These are phyloP conservation scores for Sanghuangporus baumii DNA, from an alignment of 1,284 basidiomycete species.

Conservation along the genomic window DNA sequence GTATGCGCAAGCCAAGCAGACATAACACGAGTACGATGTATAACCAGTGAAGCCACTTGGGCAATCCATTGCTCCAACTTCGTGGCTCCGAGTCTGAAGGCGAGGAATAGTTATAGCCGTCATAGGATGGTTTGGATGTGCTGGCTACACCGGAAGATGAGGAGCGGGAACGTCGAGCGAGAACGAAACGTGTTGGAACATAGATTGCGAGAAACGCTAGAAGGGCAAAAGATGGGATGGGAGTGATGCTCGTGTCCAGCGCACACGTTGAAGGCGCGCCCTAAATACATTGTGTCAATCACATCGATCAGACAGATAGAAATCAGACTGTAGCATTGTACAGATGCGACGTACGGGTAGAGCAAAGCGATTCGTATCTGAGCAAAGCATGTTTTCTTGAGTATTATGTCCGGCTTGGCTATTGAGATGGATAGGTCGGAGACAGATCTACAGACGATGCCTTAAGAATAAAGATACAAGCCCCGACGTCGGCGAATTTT, in stretches of 20 bases:
- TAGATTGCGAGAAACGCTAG: constrained; percentile 13
- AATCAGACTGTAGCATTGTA: neutral
- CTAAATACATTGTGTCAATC: neutral
- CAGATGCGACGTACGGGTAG: neutral
- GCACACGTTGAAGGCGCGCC: constrained; percentile 18
- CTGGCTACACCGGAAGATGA: neutral
- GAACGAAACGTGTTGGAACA: constrained; percentile 4
- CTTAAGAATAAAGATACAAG: neutral
- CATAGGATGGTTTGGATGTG: neutral
- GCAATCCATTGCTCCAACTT: neutral
- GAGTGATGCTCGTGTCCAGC: constrained; percentile 12
- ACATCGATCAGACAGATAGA: neutral
- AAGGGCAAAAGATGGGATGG: constrained; percentile 14
- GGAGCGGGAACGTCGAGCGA: neutral
- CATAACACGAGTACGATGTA: constrained; percentile 10
- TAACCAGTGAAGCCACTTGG: constrained; percentile 11
- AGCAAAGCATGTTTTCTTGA: neutral
- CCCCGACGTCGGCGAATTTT: neutral
- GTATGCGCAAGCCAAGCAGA: constrained; percentile 9
- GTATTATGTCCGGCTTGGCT: too few species aligned
- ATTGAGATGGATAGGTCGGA: neutral
- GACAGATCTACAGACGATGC: neutral
- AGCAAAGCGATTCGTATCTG: neutral
- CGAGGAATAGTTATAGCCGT: neutral
- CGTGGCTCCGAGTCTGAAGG: neutral